A percentile compares a stretch with the other conserved stretches of the same genome.
These are phyloP conservation scores for Cyclotella atomus DNA, from an alignment of 108 stramenopile species.

Conservation along the genomic window DNA sequence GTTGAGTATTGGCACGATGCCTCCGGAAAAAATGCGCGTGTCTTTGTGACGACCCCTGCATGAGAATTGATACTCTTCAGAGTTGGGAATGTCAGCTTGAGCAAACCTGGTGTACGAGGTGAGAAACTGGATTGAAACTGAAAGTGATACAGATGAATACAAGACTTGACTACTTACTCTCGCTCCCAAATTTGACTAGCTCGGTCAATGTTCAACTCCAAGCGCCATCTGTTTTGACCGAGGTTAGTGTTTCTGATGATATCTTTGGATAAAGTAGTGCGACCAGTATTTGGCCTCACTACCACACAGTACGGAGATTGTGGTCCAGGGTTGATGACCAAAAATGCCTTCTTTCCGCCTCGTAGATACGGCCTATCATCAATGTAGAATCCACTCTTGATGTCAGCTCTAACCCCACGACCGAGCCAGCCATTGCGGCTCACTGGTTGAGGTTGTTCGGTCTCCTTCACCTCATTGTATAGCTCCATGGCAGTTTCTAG, in stretches of 20 bases:
- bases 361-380: conserved; percentile 24
- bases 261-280: not conserved
- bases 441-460: not conserved
- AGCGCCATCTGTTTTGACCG: not conserved
- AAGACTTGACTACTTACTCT: not conserved
- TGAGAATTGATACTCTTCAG: conserved; percentile 24
- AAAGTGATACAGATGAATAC: no score
- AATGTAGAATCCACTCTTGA: conserved; percentile 30
- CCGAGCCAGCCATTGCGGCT: not conserved
- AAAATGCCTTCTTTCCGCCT: conserved; percentile 22
- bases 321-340: conserved; percentile 30
- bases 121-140: no score
- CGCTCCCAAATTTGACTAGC: conserved; percentile 21
- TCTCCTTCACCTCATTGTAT: conserved; percentile 26
- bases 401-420: not conserved
- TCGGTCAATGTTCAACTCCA: not conserved
- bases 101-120: conserved; percentile 1
- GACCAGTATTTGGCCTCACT: conserved; percentile 26
- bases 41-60: conserved; percentile 19
- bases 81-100: conserved; percentile 22
- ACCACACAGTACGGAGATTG: conserved; percentile 15
- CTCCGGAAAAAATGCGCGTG: conserved; percentile 22
- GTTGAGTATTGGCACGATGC: conserved; percentile 43
- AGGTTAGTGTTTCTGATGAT: not conserved
- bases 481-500: conserved; percentile 26